phyloP scores from a whole-genome alignment of 306 rosid genomes.

The Medicago ruthenica region DNA sequence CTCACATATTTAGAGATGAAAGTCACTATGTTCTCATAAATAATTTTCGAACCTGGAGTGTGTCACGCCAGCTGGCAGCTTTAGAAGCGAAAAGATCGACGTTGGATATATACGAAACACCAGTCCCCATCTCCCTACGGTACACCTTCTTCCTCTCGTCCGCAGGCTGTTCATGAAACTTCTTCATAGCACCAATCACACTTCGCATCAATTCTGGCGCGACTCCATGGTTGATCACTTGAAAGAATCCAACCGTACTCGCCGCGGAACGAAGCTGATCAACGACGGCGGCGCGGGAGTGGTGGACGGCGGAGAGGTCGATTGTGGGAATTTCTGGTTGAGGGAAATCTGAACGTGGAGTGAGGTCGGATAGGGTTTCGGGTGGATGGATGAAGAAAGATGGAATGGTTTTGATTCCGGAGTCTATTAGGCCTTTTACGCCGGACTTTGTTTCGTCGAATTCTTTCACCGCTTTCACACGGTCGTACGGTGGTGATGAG shows the following conservation, averaged over 20 bases:
- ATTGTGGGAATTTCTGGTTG: constrained; percentile 51
- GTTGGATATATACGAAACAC: constrained; percentile 54
- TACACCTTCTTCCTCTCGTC: constrained; percentile 58
- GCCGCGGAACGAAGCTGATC: constrained; percentile 53
- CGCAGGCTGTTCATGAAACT: constrained; percentile 62
- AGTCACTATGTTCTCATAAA: too few species aligned
- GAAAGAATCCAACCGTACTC: constrained; percentile 65
- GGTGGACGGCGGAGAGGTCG: constrained; percentile 51
- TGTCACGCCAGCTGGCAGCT: constrained; percentile 88
- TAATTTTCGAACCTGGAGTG: constrained; percentile 35
- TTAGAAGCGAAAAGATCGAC: constrained; percentile 51
- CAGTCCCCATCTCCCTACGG: constrained; percentile 39
- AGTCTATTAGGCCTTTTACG: constrained; percentile 70
- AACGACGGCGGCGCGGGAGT: constrained; percentile 37
- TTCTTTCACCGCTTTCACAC: constrained; percentile 54
- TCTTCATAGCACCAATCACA: constrained; percentile 43
- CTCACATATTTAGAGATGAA: too few species aligned
- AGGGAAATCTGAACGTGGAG: constrained; percentile 18
- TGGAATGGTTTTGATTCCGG: constrained; percentile 62
- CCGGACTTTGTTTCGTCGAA: constrained; percentile 72
- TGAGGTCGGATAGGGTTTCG: constrained; percentile 50
- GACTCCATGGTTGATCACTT: constrained; percentile 61
- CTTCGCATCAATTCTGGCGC: constrained; percentile 43
- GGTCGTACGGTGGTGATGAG: constrained; percentile 41
- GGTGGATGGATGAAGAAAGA: constrained; percentile 64